A percentile compares a stretch with the other conserved stretches of the same genome.
Conservation (phyloP, 352 stramenopile genomes). For the Globisporangium nunn region DNA sequence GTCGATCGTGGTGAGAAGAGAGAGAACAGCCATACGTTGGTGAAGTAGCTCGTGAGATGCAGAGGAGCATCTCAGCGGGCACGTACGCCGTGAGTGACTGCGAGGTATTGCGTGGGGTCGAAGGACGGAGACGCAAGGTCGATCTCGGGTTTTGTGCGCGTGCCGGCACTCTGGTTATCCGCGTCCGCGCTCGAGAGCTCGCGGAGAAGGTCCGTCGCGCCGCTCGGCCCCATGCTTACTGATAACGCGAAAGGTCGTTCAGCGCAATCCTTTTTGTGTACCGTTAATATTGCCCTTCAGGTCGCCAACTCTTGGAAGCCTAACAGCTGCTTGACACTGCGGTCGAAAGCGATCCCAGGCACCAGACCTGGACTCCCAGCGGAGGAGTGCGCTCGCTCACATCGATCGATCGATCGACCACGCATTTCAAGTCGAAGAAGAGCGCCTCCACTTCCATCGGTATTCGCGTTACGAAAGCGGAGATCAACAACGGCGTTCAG, state of each 20-base stretch:
- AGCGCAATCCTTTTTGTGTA: background rate
- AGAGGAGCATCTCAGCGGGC: background rate
- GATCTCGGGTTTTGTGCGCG: conserved; percentile 21
- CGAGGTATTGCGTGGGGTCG: conserved; percentile 52
- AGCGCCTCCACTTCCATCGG: no score
- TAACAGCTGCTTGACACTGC: no score
- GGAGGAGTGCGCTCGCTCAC: no score
- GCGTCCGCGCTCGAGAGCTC: background rate
- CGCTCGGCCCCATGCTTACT: background rate
- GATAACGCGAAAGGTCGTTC: background rate
- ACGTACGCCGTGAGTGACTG: conserved; percentile 52
- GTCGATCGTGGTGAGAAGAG: background rate
- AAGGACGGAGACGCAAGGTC: conserved; percentile 60
- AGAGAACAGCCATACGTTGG: conserved; percentile 1
- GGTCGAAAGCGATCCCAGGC: no score
- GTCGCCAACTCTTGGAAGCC: no score
- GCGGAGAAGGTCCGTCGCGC: background rate
- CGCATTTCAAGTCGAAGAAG: no score
- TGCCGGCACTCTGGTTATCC: conserved; percentile 2
- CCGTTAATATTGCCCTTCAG: no score
- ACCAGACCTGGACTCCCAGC: no score
- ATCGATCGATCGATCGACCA: no score
- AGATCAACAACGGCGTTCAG: no score
- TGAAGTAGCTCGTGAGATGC: background rate
- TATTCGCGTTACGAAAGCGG: no score